Conservation (phyloP, 1,139 yeast genomes). For the Ogataea hybrid region DNA sequence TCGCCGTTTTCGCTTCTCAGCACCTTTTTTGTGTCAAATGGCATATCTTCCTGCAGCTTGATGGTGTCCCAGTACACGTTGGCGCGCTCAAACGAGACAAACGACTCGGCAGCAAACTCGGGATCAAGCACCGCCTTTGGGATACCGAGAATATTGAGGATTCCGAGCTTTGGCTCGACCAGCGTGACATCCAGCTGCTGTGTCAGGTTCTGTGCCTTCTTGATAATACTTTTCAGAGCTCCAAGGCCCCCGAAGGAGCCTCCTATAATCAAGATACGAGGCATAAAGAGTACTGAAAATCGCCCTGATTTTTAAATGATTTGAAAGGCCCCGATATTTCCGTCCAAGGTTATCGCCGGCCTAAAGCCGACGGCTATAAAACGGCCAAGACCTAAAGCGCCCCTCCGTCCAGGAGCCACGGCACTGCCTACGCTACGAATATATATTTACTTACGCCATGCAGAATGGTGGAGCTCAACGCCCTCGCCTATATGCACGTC, state of each 20-base stretch:
- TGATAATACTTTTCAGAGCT: slow-evolving; percentile 1
- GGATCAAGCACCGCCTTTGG: slow-evolving; percentile 48
- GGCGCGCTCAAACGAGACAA: slow-evolving; percentile 19
- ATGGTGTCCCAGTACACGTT: slow-evolving; percentile 13
- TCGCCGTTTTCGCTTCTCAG: slow-evolving; percentile 5
- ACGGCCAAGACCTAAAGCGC: too few species aligned
- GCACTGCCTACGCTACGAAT: background rate
- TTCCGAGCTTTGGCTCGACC: slow-evolving; percentile 52
- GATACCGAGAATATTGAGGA: slow-evolving; percentile 50
- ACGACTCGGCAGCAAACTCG: slow-evolving; percentile 47
- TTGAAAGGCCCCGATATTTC: background rate
- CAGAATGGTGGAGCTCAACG: background rate
- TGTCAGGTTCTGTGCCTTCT: background rate
- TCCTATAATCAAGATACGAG: slow-evolving; percentile 7
- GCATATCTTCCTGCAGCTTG: background rate
- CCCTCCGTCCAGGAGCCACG: too few species aligned
- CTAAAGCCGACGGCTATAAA: background rate
- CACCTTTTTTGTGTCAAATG: slow-evolving; percentile 2
- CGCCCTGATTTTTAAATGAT: background rate
- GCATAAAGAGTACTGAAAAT: background rate
- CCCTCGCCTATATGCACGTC: background rate
- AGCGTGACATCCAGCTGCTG: slow-evolving; percentile 37
- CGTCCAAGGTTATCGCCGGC: background rate
- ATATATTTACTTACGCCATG: background rate
- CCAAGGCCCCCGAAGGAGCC: slow-evolving; percentile 8